Evolutionary conservation across 805 yeast genomes (phyloP).

Genomic region (Candida parachauliodes): DNA sequence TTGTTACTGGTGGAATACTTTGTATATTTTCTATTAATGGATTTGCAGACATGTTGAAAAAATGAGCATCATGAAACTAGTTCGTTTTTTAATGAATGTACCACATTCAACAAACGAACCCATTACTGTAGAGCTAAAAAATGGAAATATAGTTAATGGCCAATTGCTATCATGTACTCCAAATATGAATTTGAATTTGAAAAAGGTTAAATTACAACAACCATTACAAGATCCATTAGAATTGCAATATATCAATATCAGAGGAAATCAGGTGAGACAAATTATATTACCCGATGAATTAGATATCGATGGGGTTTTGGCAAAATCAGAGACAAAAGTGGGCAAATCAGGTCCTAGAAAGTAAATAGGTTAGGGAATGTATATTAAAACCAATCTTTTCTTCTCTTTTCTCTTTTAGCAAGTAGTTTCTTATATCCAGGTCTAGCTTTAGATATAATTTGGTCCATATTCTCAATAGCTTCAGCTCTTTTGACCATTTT

Average conservation of each 20-base stretch:
- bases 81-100: slow-evolving; percentile 77
- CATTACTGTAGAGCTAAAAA: slow-evolving; percentile 86
- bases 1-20: slow-evolving; percentile 58
- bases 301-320: slow-evolving; percentile 62
- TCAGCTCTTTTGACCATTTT: slow-evolving; percentile 59
- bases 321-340: slow-evolving; percentile 44
- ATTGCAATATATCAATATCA: slow-evolving; percentile 73
- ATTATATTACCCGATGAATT: slow-evolving; percentile 82
- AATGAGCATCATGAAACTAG: slow-evolving; percentile 50
- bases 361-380: neutral
- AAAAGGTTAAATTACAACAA: slow-evolving; percentile 76
- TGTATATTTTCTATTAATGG: slow-evolving; percentile 18
- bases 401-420: slow-evolving; percentile 30
- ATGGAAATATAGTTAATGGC: slow-evolving; percentile 85
- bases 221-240: slow-evolving; percentile 64
- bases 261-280: slow-evolving; percentile 87
- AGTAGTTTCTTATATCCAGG: slow-evolving; percentile 40
- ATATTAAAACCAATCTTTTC: slow-evolving; percentile 30
- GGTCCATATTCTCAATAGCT: slow-evolving; percentile 66
- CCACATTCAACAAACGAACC: slow-evolving; percentile 64
- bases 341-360: slow-evolving; percentile 41
- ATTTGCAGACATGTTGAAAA: slow-evolving; percentile 2
- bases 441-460: slow-evolving; percentile 61
- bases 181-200: slow-evolving; percentile 81
- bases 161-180: slow-evolving; percentile 83